Conservation (phyloP, 257 asterid genomes). For the Euphrasia confusa region DNA sequence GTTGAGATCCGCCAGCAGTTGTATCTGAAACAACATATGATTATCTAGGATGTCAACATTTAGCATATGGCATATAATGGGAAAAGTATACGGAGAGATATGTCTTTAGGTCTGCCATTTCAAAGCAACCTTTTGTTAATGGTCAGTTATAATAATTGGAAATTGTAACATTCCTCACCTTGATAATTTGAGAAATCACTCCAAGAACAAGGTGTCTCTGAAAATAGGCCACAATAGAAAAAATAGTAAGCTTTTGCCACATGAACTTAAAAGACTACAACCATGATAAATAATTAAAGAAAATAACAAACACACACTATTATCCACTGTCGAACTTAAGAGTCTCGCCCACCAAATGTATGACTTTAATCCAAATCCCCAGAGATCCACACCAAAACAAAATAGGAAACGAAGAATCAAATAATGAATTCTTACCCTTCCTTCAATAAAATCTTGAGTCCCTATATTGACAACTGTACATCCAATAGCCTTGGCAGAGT, state of each 20-base stretch:
- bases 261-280: conserved; percentile 14
- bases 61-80: conserved; percentile 12
- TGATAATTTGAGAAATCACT: conserved; percentile 91
- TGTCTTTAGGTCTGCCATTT: conserved; percentile 15
- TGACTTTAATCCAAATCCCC: neutral
- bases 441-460: conserved; percentile 93
- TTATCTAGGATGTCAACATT: conserved; percentile 19
- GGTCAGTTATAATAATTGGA: neutral
- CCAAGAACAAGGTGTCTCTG: conserved; percentile 99
- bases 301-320: neutral
- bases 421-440: conserved; percentile 59
- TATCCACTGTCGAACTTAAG: conserved; percentile 14
- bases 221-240: conserved; percentile 26
- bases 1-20: conserved; percentile 93
- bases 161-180: conserved; percentile 47
- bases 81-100: neutral
- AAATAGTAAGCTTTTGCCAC: conserved; percentile 25
- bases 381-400: neutral
- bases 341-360: conserved; percentile 4
- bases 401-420: neutral
- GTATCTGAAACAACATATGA: conserved; percentile 53
- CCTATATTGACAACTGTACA: conserved; percentile 96
- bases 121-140: neutral
- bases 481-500: conserved; percentile 98
- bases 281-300: neutral